Evolutionary conservation across 1,284 basidiomycete genomes (phyloP), one percentile per base, ranked within the genome.

Genomic region (Rhodotorula glutinis): DNA sequence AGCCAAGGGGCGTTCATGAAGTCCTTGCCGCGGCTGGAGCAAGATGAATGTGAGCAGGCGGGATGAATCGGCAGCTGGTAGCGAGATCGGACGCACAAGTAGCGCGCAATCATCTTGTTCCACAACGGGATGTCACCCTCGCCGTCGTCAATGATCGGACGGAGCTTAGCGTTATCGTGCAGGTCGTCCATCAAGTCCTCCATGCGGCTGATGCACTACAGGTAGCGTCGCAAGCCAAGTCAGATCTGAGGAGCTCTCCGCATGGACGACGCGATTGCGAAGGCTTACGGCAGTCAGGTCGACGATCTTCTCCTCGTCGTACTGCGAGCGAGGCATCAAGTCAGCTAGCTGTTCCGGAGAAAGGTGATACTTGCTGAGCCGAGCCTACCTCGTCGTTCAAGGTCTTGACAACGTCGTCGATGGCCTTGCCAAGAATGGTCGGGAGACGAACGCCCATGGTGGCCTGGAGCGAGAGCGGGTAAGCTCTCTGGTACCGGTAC

Each of bases 1-100:
- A 95, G 81, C 92, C 92, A 94, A 11, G 91, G 91, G 0, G 91
- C 79, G 75, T 92, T 94, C 91, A 96, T 95, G 77, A 96, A 98
- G 79, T 94, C 90, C 80, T 95, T 95, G 67, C 91, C 92, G 80
- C 91, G 87, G 82, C 47, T 49, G 47, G 8, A n/a, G n/a, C n/a
- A n/a, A n/a, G n/a, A n/a, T n/a, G n/a, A n/a, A n/a, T n/a, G n/a
- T n/a, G n/a, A n/a, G n/a, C n/a, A n/a, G n/a, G n/a, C n/a, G n/a
- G n/a, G n/a, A n/a, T n/a, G n/a, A n/a, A n/a, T n/a, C n/a, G n/a
- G n/a, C n/a, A n/a, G n/a, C n/a, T n/a, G n/a, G 43, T 16, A 44
- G 14, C 17, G 43, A 16, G 25, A 23, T 49, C n/a, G 14, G 25
- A 51, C 49, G 49, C n/a, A 51, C 49, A 96, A 96, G 79, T 87